These are phyloP conservation scores for Eucalyptus erythrocorys DNA, from an alignment of 345 rosid species.

Conservation along the genomic window DNA sequence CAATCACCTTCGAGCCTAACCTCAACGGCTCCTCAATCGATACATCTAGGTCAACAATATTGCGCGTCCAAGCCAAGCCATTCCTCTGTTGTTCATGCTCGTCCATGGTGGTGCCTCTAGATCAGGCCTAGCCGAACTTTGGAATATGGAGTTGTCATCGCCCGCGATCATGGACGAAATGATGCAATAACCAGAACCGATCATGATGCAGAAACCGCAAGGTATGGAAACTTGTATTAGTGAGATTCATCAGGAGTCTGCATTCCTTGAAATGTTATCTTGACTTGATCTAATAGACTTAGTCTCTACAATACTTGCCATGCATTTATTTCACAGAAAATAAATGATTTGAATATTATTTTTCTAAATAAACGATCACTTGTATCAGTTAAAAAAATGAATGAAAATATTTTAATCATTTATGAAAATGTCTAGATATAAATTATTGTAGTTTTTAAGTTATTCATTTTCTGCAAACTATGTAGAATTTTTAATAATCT, in stretches of 20 bases:
- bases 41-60: fast-evolving
- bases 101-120: not conserved
- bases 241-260: not conserved
- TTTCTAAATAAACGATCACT: no score
- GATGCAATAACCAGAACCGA: not conserved
- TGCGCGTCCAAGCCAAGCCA: not conserved
- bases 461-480: no score
- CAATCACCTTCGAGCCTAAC: not conserved
- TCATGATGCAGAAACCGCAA: fast-evolving
- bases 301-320: not conserved
- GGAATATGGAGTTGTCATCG: no score
- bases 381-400: no score
- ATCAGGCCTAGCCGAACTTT: not conserved
- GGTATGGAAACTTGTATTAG: not conserved
- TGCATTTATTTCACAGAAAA: no score
- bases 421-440: no score
- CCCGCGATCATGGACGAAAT: not conserved
- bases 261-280: no score
- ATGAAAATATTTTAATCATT: no score
- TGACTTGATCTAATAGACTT: not conserved
- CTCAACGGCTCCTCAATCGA: fast-evolving
- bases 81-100: not conserved
- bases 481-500: no score
- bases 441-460: no score
- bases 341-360: no score